phyloP scores from a whole-genome alignment of 2,329 filamentous ascomycete species.

The Colletotrichum eremochloae region DNA sequence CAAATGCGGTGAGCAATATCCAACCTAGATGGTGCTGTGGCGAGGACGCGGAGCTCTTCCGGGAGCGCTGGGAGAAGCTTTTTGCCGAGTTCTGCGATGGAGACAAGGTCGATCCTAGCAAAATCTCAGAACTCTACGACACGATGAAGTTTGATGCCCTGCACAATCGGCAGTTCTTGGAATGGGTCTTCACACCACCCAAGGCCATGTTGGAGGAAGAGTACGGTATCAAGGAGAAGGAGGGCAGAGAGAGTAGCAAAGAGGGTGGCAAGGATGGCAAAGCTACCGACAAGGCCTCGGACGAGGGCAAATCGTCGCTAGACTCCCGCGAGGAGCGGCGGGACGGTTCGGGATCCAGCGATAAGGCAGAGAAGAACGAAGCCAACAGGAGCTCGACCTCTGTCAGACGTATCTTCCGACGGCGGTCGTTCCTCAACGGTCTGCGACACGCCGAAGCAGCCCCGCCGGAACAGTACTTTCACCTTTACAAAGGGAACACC shows the following conservation, averaged over 20 bases:
- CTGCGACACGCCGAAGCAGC: conserved; percentile 67
- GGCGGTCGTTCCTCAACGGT: conserved; percentile 71
- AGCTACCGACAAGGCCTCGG: conserved; percentile 52
- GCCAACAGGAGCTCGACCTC: conserved; percentile 48
- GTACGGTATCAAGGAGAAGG: conserved; percentile 58
- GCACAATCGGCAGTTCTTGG: conserved; percentile 95
- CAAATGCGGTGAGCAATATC: conserved; percentile 75
- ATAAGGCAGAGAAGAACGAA: conserved; percentile 58
- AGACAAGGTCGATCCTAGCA: conserved; percentile 98
- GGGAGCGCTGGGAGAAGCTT: conserved; percentile 97
- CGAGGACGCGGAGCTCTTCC: conserved; percentile 94
- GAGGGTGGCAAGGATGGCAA: conserved; percentile 53
- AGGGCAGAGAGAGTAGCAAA: conserved; percentile 44
- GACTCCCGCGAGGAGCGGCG: conserved; percentile 53
- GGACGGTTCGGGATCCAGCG: conserved; percentile 52
- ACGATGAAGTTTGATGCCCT: conserved; percentile 99
- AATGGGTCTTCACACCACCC: conserved; percentile 96
- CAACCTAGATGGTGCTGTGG: conserved; percentile 96
- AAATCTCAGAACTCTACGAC: conserved; percentile 98
- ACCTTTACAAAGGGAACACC: conserved; percentile 83
- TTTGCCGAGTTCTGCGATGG: conserved; percentile 97
- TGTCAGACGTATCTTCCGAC: conserved; percentile 68
- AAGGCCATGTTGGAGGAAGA: conserved; percentile 83
- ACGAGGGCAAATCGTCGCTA: conserved; percentile 56
- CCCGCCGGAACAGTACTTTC: conserved; percentile 83